Evolutionary conservation across 768 basidiomycete genomes (phyloP).

Genomic region (Sarcomyxa edulis): DNA sequence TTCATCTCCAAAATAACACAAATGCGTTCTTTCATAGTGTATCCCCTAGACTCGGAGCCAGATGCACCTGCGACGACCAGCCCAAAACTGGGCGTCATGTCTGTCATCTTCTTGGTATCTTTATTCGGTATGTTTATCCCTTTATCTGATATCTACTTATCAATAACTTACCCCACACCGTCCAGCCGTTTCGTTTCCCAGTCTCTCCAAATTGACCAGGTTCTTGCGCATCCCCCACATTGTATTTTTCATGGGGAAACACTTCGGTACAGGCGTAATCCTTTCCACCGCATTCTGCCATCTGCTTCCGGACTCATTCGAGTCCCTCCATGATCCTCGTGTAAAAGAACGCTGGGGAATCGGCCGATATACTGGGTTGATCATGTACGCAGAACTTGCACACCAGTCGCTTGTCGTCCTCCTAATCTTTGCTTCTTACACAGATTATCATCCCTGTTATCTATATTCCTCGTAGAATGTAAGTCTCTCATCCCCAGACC

Average conservation of each 20-base stretch:
- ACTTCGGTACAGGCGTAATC: conserved; percentile 83
- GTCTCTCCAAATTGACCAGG: conserved; percentile 48
- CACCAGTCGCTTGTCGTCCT: not conserved
- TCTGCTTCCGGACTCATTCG: conserved; percentile 72
- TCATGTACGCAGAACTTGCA: conserved; percentile 67
- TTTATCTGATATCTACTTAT: not conserved
- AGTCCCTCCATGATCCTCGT: conserved; percentile 41
- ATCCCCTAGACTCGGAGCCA: too few relatives aligned
- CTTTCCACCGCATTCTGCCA: conserved; percentile 81
- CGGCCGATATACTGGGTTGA: conserved; percentile 59
- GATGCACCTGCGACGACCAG: too few relatives aligned
- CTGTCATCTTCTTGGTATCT: conserved; percentile 54
- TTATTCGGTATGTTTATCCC: conserved; percentile 48
- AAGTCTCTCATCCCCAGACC: conserved; percentile 19
- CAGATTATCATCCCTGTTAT: conserved; percentile 59
- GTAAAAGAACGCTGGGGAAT: conserved; percentile 42
- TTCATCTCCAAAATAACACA: too few relatives aligned
- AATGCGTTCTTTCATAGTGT: too few relatives aligned
- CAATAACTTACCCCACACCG: conserved; percentile 3
- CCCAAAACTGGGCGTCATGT: conserved; percentile 42
- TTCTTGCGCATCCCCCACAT: conserved; percentile 59
- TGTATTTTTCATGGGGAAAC: conserved; percentile 81
- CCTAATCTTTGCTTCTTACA: not conserved
- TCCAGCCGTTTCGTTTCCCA: conserved; percentile 69
- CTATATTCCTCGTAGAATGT: conserved; percentile 83